Evolutionary conservation across 306 rosid species (phyloP).

Genomic region (Trifolium fragiferum): DNA sequence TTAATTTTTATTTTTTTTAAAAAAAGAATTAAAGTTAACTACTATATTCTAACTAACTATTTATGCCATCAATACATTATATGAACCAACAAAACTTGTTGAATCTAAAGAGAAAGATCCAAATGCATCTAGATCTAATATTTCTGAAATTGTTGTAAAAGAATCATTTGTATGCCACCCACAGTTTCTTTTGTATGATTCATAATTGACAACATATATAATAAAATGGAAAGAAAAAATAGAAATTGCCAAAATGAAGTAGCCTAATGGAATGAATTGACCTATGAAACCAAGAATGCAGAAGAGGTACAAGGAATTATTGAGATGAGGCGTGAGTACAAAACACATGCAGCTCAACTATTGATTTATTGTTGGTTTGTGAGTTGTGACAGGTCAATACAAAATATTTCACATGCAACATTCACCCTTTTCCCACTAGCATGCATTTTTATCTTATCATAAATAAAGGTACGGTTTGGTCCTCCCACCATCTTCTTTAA

Average conservation of each 20-base stretch:
- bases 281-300: neutral
- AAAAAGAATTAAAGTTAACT: no score
- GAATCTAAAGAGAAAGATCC: no score
- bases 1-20: no score
- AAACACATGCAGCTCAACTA: constrained; percentile 12
- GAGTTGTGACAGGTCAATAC: constrained; percentile 41
- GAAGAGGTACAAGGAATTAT: constrained; percentile 10
- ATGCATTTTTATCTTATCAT: neutral
- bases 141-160: no score
- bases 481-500: constrained; percentile 4
- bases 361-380: constrained; percentile 27
- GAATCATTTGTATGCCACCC: no score
- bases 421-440: neutral
- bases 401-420: constrained; percentile 41
- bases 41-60: no score
- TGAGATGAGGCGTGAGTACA: constrained; percentile 29
- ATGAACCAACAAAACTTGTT: no score
- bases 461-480: constrained; percentile 20
- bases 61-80: no score
- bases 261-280: neutral
- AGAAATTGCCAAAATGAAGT: neutral
- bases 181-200: neutral
- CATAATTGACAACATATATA: neutral
- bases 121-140: no score
- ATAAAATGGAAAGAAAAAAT: neutral